Conservation (phyloP, 441 rosid species). For the Bocquillonia castaneifolia region DNA sequence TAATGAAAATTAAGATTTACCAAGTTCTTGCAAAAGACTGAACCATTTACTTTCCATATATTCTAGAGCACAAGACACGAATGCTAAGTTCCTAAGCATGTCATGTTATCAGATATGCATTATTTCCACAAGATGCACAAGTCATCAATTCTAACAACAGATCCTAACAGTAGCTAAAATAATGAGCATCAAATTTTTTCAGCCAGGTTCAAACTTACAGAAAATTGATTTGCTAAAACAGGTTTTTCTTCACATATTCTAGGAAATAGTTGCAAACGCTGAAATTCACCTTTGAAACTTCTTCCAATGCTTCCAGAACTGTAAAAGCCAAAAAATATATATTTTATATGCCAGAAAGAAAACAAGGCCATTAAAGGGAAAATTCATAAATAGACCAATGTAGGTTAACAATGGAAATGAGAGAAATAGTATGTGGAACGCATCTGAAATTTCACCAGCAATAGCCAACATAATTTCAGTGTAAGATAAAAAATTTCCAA, state of each 20-base stretch:
- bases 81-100: not conserved
- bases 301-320: conserved; percentile 94
- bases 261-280: conserved; percentile 74
- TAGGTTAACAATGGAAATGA: not conserved
- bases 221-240: conserved; percentile 81
- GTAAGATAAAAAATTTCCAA: not conserved
- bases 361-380: not conserved
- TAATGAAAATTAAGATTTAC: too few relatives aligned
- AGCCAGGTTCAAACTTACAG: conserved; percentile 50
- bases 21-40: not conserved
- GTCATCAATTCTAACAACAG: not conserved
- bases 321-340: conserved; percentile 8
- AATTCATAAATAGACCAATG: conserved; percentile 1
- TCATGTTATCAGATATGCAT: not conserved
- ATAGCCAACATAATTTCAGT: not conserved
- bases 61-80: not conserved
- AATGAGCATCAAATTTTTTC: not conserved
- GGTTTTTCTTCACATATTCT: conserved; percentile 65
- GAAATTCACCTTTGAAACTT: conserved; percentile 87
- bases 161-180: not conserved
- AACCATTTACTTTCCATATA: not conserved
- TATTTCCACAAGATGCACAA: not conserved
- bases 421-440: not conserved
- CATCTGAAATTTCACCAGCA: not conserved
- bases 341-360: conserved; percentile 2